These are phyloP conservation scores for Beauveria bassiana DNA, from an alignment of 2,329 filamentous ascomycete genomes.

Conservation along the genomic window DNA sequence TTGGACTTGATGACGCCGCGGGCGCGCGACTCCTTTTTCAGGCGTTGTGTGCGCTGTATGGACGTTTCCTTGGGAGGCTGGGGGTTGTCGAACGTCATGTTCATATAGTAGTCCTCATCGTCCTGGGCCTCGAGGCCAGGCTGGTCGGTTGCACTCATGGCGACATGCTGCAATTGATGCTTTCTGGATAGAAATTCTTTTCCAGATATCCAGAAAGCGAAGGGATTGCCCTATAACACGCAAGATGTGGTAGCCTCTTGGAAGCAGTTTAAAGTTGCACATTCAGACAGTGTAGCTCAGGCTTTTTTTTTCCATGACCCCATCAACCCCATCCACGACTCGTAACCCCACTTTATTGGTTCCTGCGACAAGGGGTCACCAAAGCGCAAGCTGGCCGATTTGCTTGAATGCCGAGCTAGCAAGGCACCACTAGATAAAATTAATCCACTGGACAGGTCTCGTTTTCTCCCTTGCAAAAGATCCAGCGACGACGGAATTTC, in stretches of 20 bases:
- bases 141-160: conserved; percentile 2
- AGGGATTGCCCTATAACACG: too few species aligned
- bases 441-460: background rate
- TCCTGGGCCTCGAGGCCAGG: conserved; percentile 35
- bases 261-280: too few species aligned
- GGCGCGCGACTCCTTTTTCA: conserved; percentile 57
- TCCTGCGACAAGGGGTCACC: conserved; percentile 3
- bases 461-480: background rate
- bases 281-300: too few species aligned
- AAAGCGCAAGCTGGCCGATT: conserved; percentile 9
- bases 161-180: conserved; percentile 1
- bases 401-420: background rate
- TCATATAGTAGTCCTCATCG: conserved; percentile 94
- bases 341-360: background rate
- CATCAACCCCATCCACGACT: too few species aligned
- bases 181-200: background rate
- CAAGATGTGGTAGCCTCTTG: too few species aligned
- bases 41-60: conserved; percentile 44
- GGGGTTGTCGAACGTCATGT: conserved; percentile 76
- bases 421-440: conserved; percentile 4
- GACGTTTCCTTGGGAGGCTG: conserved; percentile 46
- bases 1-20: conserved; percentile 69
- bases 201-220: too few species aligned
- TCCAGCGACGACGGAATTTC: conserved; percentile 2
- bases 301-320: too few species aligned